Evolutionary conservation across 352 stramenopile species (phyloP).

Genomic region (Phytophthora nicotianae): DNA sequence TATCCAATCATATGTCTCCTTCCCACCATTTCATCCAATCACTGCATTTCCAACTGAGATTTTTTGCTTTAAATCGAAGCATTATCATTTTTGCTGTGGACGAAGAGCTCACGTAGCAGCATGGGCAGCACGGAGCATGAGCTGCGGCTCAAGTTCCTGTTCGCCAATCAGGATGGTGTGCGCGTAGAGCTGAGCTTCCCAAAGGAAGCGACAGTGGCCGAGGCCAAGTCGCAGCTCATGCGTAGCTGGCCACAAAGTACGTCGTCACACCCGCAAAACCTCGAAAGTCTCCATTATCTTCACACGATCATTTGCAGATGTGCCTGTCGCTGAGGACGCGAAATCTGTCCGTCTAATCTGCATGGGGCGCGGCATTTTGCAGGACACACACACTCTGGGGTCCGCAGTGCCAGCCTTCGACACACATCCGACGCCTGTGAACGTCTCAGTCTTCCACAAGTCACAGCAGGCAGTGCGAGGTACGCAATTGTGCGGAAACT

Average conservation of each 20-base stretch:
- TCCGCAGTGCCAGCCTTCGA: constrained; percentile 90
- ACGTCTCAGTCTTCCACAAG: constrained; percentile 87
- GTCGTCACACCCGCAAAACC: constrained; percentile 1
- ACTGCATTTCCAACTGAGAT: background rate
- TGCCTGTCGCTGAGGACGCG: constrained; percentile 51
- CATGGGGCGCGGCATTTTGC: constrained; percentile 94
- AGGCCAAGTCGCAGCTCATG: constrained; percentile 76
- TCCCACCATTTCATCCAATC: constrained; percentile 9
- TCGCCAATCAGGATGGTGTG: constrained; percentile 84
- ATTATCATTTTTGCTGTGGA: constrained; percentile 11
- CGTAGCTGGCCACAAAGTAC: constrained; percentile 67
- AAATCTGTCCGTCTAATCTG: constrained; percentile 92
- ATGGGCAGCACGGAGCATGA: constrained; percentile 41
- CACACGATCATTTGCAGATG: constrained; percentile 33
- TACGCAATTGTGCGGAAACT: constrained; percentile 24
- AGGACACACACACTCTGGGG: constrained; percentile 88
- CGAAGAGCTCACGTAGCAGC: constrained; percentile 6
- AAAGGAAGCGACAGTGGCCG: constrained; percentile 48
- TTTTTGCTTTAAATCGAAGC: constrained; percentile 10
- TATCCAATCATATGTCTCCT: constrained; percentile 18
- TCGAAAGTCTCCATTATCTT: background rate
- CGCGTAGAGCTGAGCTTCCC: constrained; percentile 65
- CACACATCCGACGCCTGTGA: constrained; percentile 95
- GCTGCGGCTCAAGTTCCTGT: constrained; percentile 84
- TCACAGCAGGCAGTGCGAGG: constrained; percentile 34